phyloP scores from a whole-genome alignment of 2,329 filamentous ascomycete genomes.

The Zymoseptoria crescenta region DNA sequence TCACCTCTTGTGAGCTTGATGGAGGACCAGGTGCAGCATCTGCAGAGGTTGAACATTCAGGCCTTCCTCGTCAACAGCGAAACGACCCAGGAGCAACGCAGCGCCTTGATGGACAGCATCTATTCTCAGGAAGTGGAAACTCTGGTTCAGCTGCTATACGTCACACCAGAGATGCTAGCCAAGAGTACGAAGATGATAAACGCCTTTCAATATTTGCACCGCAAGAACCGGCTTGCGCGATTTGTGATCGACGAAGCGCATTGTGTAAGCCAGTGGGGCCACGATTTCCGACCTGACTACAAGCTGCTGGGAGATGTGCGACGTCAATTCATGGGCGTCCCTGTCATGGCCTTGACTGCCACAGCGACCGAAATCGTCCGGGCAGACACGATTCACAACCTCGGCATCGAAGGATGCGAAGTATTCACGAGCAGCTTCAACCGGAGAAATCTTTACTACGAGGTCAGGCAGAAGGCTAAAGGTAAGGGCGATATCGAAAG shows the following conservation, averaged over 20 bases:
- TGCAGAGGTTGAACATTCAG: conserved; percentile 65
- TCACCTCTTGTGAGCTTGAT: conserved; percentile 91
- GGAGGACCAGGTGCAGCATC: conserved; percentile 89
- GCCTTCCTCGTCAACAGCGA: conserved; percentile 79
- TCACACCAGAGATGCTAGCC: conserved; percentile 94
- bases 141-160: conserved; percentile 78
- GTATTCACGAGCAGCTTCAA: conserved; percentile 93
- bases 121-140: conserved; percentile 60
- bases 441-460: conserved; percentile 86
- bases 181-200: conserved; percentile 65
- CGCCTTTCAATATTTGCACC: conserved; percentile 60
- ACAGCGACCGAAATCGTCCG: conserved; percentile 93
- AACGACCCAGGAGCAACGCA: conserved; percentile 54
- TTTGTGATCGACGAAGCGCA: conserved; percentile 98
- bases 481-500: conserved; percentile 45
- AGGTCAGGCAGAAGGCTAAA: conserved; percentile 61
- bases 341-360: conserved; percentile 89
- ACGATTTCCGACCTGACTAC: conserved; percentile 96
- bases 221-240: conserved; percentile 65
- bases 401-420: conserved; percentile 72
- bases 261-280: conserved; percentile 98
- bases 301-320: conserved; percentile 74
- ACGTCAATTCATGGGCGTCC: conserved; percentile 64
- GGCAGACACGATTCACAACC: conserved; percentile 80
- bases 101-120: conserved; percentile 58